Percentiles rank a stretch among this genome's conserved stretches.
Evolutionary conservation across 192 early-diverging fungal genomes (phyloP).

Genomic region (Dispira parvispora): DNA sequence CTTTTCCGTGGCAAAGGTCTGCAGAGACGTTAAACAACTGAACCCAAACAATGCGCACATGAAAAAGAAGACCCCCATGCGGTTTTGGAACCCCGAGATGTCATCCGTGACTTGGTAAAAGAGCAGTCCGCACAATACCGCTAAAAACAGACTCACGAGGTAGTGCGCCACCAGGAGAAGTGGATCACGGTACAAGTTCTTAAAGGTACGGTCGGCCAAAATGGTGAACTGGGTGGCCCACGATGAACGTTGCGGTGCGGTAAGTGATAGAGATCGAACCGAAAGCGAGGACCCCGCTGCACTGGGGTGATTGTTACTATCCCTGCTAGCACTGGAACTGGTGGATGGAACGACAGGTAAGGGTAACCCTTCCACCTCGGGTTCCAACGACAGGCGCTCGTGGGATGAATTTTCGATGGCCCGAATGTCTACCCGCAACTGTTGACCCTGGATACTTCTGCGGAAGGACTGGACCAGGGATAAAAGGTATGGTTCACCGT

Average conservation of each 20-base stretch:
- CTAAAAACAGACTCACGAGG: conserved; percentile 44
- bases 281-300: no score
- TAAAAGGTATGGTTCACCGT: no score
- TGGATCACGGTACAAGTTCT: conserved; percentile 68
- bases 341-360: no score
- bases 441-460: no score
- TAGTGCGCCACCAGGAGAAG: conserved; percentile 61
- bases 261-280: neutral
- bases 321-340: no score
- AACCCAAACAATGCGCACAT: conserved; percentile 57
- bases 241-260: conserved; percentile 22
- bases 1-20: conserved; percentile 46
- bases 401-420: no score
- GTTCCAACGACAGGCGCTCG: no score
- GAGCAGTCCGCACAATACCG: conserved; percentile 40
- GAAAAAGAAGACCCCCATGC: conserved; percentile 56
- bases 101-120: conserved; percentile 46
- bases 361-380: no score
- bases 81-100: conserved; percentile 55
- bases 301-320: no score
- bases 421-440: no score
- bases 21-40: conserved; percentile 41
- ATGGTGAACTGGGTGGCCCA: conserved; percentile 55
- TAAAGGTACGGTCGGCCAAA: conserved; percentile 54
- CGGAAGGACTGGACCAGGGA: no score